Conservation (phyloP, 352 stramenopile genomes). For the Plasmopara viticola region DNA sequence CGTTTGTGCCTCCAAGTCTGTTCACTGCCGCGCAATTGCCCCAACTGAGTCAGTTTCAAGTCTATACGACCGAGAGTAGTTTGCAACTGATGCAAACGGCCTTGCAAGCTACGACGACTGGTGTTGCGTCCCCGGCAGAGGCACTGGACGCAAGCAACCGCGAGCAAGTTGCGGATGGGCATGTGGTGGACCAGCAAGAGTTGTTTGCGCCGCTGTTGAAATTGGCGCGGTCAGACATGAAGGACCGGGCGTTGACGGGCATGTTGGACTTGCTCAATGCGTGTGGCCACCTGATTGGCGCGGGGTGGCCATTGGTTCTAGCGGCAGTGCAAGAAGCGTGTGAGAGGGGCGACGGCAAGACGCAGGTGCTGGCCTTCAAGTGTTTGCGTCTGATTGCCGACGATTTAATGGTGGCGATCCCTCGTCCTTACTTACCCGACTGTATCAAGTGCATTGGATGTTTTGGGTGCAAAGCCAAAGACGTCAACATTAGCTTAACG, state of each 20-base stretch:
- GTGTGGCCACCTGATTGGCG: constrained; percentile 65
- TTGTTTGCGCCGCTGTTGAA: constrained; percentile 54
- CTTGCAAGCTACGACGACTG: constrained; percentile 57
- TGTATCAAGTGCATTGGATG: constrained; percentile 91
- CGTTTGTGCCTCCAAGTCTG: constrained; percentile 39
- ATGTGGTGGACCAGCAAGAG: constrained; percentile 67
- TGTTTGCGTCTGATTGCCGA: constrained; percentile 96
- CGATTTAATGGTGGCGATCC: constrained; percentile 90
- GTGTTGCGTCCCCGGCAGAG: constrained; percentile 31
- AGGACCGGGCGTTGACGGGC: constrained; percentile 58
- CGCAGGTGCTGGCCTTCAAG: constrained; percentile 90
- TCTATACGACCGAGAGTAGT: constrained; percentile 74
- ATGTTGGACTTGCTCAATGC: constrained; percentile 76
- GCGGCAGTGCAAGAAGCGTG: constrained; percentile 56
- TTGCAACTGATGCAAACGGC: constrained; percentile 73
- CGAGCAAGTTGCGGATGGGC: constrained; percentile 13
- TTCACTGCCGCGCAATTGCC: constrained; percentile 41
- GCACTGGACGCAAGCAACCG: constrained; percentile 27
- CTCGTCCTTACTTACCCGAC: constrained; percentile 52
- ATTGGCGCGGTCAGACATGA: constrained; percentile 67
- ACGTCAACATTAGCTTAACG: constrained; percentile 97
- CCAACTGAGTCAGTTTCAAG: constrained; percentile 61
- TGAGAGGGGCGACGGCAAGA: constrained; percentile 61
- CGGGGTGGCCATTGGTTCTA: constrained; percentile 68
- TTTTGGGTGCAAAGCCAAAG: constrained; percentile 90